These are phyloP conservation scores for Coprinellus micaceus DNA, from an alignment of 768 basidiomycete genomes.

Conservation along the genomic window DNA sequence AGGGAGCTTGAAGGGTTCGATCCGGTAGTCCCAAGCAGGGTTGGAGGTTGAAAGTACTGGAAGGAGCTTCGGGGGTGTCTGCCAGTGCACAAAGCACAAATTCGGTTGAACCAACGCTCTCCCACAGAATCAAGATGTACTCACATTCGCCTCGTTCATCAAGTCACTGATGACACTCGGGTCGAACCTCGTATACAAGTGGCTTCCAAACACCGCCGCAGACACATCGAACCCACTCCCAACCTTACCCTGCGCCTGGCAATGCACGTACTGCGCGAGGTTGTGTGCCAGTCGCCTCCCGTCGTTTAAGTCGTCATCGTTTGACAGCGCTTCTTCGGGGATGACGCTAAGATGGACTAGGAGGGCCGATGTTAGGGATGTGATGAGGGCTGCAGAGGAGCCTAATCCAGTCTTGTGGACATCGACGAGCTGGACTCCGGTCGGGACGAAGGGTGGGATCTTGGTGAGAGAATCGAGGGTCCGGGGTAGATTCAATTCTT, in stretches of 20 bases:
- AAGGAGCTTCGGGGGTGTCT: conserved; percentile 34
- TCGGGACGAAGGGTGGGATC: conserved; percentile 74
- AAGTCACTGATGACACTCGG: conserved; percentile 63
- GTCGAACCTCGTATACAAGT: conserved; percentile 85
- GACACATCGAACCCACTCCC: conserved; percentile 97
- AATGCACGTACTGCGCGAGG: conserved; percentile 91
- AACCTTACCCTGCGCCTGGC: conserved; percentile 95
- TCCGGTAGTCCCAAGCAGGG: conserved; percentile 66
- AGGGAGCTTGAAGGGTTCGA: conserved; percentile 76
- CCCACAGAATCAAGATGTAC: conserved; percentile 15
- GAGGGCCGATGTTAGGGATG: conserved; percentile 85
- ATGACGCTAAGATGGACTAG: conserved; percentile 73
- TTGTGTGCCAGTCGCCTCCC: conserved; percentile 78
- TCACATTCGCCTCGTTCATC: conserved; percentile 54
- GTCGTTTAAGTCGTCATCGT: conserved; percentile 36
- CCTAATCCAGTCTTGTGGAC: conserved; percentile 99
- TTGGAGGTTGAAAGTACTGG: conserved; percentile 63
- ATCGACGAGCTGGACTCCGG: conserved; percentile 62
- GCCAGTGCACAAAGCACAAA: not conserved
- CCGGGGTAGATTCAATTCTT: conserved; percentile 54
- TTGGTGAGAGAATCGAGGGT: conserved; percentile 59
- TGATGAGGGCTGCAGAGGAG: conserved; percentile 95
- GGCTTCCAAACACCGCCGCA: conserved; percentile 91
- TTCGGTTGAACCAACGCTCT: not conserved
- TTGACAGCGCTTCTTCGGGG: conserved; percentile 43